Base-by-base conservation (phyloP, 345 rosid species). In the Brassica carinata region DNA sequence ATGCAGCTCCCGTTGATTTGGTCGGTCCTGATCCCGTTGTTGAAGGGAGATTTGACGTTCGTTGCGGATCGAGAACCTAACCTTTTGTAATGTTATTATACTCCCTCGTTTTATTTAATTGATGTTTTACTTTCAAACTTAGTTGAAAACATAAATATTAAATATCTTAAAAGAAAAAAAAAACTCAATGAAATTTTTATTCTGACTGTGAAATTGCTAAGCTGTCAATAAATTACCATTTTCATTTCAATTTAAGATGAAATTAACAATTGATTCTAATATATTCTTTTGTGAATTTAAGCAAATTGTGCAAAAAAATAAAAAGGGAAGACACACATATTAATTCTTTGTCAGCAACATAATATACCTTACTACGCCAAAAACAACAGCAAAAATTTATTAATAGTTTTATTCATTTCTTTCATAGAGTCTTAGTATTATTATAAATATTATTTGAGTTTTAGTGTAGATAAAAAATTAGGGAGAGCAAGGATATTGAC, bases 1-100 rank as follows among this genome's bases (percentile, higher is more conserved):
- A 88, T 68, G 92, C 94, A 79, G 92, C 51, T 70, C 95, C 94
- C 48, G 93, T 63, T 2, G 88, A 85, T 78, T 86, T 93, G 62
- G 79, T 67, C 17, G 91, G 77, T 72, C 87, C 97, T 14, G 97
- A 72, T 18, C 86, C 77, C 9, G 85, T 63, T 4, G 94, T 74
- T 17, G 94, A 77, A 74, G 98, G 99, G 64, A 94, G 93, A 84
- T 84, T 94, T 40, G 13, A 40, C 13, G 48, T 40, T 40, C 48
- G 48, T 40, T 9, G 48, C 48, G 48, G 4, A 40, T 40, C 48
- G 48, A 40, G 48, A 40, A 3, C 48, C 1, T 40, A 40, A 40
- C 48, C 13, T 40, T 9, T 40, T 40, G 48, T 40, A 40, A 40
- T 40, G 48, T 40, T 40, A 40, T 40, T 40, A 10, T 40, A 40